These are phyloP conservation scores for Dactylellina leptospora DNA, from an alignment of 2,329 filamentous ascomycete genomes.

Conservation along the genomic window DNA sequence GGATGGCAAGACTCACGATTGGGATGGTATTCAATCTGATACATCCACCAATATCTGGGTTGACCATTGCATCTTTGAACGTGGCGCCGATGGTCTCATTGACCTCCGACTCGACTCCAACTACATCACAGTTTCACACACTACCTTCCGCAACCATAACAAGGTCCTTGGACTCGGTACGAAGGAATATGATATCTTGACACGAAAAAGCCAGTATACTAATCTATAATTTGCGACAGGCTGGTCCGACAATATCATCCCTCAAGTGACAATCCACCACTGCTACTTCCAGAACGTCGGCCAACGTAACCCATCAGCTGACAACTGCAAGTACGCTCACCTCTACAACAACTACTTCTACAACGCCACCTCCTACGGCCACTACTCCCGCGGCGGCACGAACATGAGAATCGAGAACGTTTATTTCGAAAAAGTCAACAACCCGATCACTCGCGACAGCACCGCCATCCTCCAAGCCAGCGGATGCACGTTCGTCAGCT, in stretches of 20 bases:
- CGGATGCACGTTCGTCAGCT: conserved; percentile 54
- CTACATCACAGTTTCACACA: conserved; percentile 56
- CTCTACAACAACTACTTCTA: conserved; percentile 56
- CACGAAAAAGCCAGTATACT: too few species aligned
- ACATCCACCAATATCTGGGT: conserved; percentile 56
- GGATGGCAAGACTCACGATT: conserved; percentile 52
- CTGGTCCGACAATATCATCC: conserved; percentile 55
- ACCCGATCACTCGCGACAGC: conserved; percentile 53
- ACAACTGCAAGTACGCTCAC: conserved; percentile 55
- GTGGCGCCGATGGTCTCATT: conserved; percentile 55
- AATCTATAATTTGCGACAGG: too few species aligned
- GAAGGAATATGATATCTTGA: too few species aligned
- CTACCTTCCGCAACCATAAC: conserved; percentile 55
- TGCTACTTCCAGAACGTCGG: conserved; percentile 56
- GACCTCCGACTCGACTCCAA: conserved; percentile 56
- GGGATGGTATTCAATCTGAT: conserved; percentile 57
- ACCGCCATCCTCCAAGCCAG: conserved; percentile 53
- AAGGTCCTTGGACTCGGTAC: conserved; percentile 56
- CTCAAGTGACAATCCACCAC: conserved; percentile 56
- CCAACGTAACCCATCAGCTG: conserved; percentile 55
- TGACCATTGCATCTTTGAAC: conserved; percentile 55
- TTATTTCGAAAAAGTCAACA: conserved; percentile 55
- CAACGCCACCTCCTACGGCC: conserved; percentile 56
- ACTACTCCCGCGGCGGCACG: conserved; percentile 55
- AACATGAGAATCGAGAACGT: conserved; percentile 55